phyloP scores from a whole-genome alignment of 2,329 filamentous ascomycete species.

The Camillea tinctor region DNA sequence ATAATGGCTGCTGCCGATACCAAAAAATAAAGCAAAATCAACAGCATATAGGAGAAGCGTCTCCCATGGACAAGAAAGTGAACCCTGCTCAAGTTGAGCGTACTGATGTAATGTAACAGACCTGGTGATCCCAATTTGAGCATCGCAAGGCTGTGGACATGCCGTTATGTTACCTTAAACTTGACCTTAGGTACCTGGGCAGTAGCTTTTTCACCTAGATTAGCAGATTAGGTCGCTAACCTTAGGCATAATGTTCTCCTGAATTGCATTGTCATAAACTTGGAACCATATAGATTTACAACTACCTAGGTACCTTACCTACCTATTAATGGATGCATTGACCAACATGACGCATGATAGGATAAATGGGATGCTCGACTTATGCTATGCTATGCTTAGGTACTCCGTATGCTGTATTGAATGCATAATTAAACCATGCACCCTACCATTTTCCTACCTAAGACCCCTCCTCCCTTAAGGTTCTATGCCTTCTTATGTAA shows the following conservation, averaged over 20 bases:
- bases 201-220: background rate
- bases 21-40: slow-evolving; percentile 28
- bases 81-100: background rate
- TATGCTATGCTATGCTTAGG: too few species aligned
- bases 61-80: background rate
- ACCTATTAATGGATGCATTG: background rate
- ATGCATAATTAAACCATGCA: too few species aligned
- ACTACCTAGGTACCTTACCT: too few species aligned
- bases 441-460: background rate
- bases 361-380: too few species aligned
- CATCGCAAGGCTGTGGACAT: background rate
- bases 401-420: too few species aligned
- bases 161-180: background rate
- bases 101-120: background rate
- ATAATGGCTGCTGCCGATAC: slow-evolving; percentile 21
- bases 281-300: too few species aligned
- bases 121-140: background rate
- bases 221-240: too few species aligned
- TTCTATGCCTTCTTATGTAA: background rate
- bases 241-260: background rate
- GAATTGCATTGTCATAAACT: too few species aligned
- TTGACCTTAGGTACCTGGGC: background rate
- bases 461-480: background rate
- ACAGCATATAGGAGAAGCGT: slow-evolving; percentile 5
- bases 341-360: background rate